Percentiles rank a stretch among this genome's conserved stretches.
Evolutionary conservation across 2,329 filamentous ascomycete species (phyloP).

Genomic region (Tolypocladium tropicale): DNA sequence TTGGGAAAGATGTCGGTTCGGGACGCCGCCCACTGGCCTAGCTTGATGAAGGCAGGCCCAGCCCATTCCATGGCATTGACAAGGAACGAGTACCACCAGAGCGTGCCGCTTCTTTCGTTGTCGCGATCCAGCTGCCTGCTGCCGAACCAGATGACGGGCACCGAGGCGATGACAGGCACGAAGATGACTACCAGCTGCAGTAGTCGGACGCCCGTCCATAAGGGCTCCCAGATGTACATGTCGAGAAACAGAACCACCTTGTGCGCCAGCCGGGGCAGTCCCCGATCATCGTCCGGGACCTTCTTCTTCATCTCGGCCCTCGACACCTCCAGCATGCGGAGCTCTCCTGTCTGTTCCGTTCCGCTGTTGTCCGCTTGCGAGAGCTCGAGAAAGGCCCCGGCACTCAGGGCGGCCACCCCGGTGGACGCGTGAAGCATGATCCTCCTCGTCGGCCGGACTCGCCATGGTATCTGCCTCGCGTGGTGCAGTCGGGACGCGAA

Average conservation of each 20-base stretch:
- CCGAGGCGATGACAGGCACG: slow-evolving; percentile 72
- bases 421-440: slow-evolving; percentile 28
- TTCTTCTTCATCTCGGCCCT: slow-evolving; percentile 64
- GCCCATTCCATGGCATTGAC: slow-evolving; percentile 85
- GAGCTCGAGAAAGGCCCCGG: slow-evolving; percentile 46
- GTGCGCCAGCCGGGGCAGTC: slow-evolving; percentile 47
- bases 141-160: slow-evolving; percentile 77
- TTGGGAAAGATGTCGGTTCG: slow-evolving; percentile 91
- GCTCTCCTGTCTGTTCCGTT: slow-evolving; percentile 58
- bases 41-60: slow-evolving; percentile 95
- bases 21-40: slow-evolving; percentile 97
- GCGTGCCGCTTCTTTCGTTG: slow-evolving; percentile 67
- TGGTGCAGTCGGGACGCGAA: slow-evolving; percentile 14
- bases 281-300: slow-evolving; percentile 50
- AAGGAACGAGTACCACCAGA: slow-evolving; percentile 93
- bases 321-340: slow-evolving; percentile 78
- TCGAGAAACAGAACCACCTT: slow-evolving; percentile 59
- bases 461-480: slow-evolving; percentile 16
- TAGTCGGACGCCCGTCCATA: slow-evolving; percentile 82
- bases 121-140: slow-evolving; percentile 49
- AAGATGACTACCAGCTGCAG: slow-evolving; percentile 82
- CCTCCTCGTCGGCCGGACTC: slow-evolving; percentile 8
- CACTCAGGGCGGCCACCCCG: slow-evolving; percentile 36
- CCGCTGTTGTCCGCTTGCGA: slow-evolving; percentile 43
- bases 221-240: slow-evolving; percentile 67